These are phyloP conservation scores for Paecilomyces variotii DNA, from an alignment of 2,329 filamentous ascomycete species.

Conservation along the genomic window DNA sequence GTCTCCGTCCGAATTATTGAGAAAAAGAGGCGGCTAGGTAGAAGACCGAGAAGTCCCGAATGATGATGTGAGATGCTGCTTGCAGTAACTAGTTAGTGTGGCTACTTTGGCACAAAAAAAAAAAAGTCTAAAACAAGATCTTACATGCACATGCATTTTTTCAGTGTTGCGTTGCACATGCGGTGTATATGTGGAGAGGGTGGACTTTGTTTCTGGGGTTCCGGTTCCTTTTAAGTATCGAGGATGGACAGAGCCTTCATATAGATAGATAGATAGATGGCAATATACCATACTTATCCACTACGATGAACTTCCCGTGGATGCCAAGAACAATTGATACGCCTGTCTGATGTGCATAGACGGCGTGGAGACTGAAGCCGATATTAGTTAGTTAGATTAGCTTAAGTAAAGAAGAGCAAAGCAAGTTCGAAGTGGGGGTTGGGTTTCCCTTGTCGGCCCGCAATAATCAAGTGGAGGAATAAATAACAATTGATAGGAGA, in stretches of 20 bases:
- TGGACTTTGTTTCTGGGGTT: too few species aligned
- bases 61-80: too few species aligned
- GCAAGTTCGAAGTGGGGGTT: not conserved
- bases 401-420: not conserved
- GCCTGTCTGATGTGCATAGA: not conserved
- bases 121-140: too few species aligned
- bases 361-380: not conserved
- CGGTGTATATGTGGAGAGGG: too few species aligned
- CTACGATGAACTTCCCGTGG: not conserved
- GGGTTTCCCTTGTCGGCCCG: not conserved
- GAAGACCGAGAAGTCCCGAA: too few species aligned
- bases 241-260: not conserved
- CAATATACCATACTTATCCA: not conserved
- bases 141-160: too few species aligned
- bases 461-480: not conserved
- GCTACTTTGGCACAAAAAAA: too few species aligned
- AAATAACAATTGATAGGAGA: not conserved
- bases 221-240: too few species aligned
- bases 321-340: not conserved
- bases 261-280: not conserved
- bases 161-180: too few species aligned
- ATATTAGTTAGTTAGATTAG: not conserved
- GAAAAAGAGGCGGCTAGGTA: too few species aligned
- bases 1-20: too few species aligned
- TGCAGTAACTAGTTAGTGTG: too few species aligned